Base-by-base conservation (phyloP, 495 filamentous ascomycete species). In the Patellaria atrata region DNA sequence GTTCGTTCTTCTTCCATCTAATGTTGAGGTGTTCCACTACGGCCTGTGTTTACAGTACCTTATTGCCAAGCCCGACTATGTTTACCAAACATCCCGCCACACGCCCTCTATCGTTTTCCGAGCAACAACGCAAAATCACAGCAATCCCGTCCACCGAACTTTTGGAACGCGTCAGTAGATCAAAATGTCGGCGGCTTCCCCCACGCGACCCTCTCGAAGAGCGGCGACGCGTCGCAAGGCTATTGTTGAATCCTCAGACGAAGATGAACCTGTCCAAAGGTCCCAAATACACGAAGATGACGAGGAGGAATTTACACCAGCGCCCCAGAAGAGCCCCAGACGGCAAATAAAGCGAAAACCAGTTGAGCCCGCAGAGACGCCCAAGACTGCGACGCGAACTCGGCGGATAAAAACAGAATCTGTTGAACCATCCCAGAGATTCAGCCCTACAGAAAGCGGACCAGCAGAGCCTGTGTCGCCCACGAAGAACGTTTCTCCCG, bases 281-380 rank as follows among this genome's bases (percentile, higher is more conserved):
- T 40, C 45, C 4, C 26, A 25, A 62, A 68, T 14, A 51, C 60
- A 12, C 63, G 47, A 47, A 26, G 46, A 44, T 3, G 74, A 72
- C 29, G 74, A 71, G 37, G 77, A 85, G 25, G 82, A 87, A 15
- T 89, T 81, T 43, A 82, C 79, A 11, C 82, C 82, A 5, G 80
- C 75, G 11, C 74, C 81, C 1, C 44, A 53, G 27, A 54, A 60
- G 44, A 59, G 45, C 40, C 62, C 60, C 42, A 58, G 53, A 63
- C 62, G 53, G 46, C 45, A 61, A 38, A 60, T 64, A 37, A 68
- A 65, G 53, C 65, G 69, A 58, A 75, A n/a, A 50, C 54, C 20
- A 26, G 48, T 59, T 11, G 57, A 64, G 14, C 65, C 70, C 5
- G 38, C 46, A 6, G 28, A 35, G 25, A 12, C 38, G 7, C 19